Evolutionary conservation across 495 filamentous ascomycete genomes (phyloP).

Genomic region (Immersiella caudata): DNA sequence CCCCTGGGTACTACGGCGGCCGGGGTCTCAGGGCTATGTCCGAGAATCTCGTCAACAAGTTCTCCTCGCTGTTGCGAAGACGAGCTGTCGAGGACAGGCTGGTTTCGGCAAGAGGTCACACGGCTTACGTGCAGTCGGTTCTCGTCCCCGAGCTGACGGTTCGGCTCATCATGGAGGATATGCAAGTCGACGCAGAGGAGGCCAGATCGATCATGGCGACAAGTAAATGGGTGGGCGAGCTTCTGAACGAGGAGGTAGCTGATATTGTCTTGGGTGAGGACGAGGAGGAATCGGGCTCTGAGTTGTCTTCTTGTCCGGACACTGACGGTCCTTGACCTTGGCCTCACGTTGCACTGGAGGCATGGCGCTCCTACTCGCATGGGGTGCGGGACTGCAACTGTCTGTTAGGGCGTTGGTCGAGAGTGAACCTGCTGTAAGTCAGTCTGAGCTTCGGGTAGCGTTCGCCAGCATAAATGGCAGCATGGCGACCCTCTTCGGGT

Average conservation of each 20-base stretch:
- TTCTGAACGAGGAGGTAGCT: conserved; percentile 68
- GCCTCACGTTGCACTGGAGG: background rate
- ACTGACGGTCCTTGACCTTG: conserved; percentile 1
- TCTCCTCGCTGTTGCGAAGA: conserved; percentile 64
- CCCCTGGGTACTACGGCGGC: conserved; percentile 83
- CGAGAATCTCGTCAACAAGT: conserved; percentile 65
- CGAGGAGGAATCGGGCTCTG: conserved; percentile 39
- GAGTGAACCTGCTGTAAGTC: background rate
- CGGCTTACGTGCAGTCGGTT: conserved; percentile 79
- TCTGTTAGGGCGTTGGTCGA: background rate
- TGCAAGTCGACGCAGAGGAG: conserved; percentile 64
- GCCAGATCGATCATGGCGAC: conserved; percentile 72
- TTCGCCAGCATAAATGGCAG: background rate
- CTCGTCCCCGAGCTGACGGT: conserved; percentile 84
- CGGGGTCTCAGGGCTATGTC: conserved; percentile 67
- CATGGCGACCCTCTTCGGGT: background rate
- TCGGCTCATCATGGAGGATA: conserved; percentile 80
- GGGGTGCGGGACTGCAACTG: background rate
- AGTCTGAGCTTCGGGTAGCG: background rate
- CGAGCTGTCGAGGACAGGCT: conserved; percentile 67
- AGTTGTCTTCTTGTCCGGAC: background rate
- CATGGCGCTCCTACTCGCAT: background rate
- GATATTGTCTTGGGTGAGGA: conserved; percentile 58
- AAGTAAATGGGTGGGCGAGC: conserved; percentile 75
- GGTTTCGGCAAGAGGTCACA: conserved; percentile 68